Evolutionary conservation across 805 yeast species (phyloP), one percentile per base, ranked within the genome.

Genomic region (Yarrowia yakushimensis): DNA sequence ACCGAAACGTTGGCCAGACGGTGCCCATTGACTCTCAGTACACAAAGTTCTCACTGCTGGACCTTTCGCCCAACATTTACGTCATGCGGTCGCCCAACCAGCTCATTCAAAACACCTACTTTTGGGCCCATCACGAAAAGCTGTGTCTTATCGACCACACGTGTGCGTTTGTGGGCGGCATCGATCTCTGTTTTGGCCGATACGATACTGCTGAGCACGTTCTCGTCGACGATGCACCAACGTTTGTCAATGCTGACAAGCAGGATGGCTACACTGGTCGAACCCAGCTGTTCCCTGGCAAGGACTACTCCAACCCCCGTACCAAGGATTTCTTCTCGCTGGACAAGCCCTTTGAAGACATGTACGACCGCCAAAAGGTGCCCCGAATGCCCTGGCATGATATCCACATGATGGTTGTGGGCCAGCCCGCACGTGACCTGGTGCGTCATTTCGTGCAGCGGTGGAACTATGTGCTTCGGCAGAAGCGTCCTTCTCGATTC

Each of bases 311-410:
- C 0, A 94, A 94, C 72, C 97, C 99, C 2, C 82, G 99, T 66
- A 90, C 88, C 15, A 86, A 87, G 69, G 99, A 94, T 72, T 94
- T 94, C 72, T 82, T 73, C 70, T 86, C 81, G 3, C 79, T 94
- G 63, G 90, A 91, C 66, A 84, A 85, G 67, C 98, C 99, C 1
- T 90, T 86, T 69, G 96, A 90, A 57, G 89, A 90, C 22, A 87
- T 93, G 94, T 90, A 90, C 70, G 96, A 94, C 73, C 81, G 99
- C 65, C 78, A 81, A 15, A 73, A 73, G 18, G 81, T 83, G 20
- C 98, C 99, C 2, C 82, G 99, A 69, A 94, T 94, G 99, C 99
- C 99, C 10, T 94, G 99, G 99, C 99, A 94, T 74, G 99, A 94
- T 79, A 90, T 94, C 37, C 98, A 94, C 68, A 94, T 92, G 96